These are phyloP conservation scores for Zymoseptoria tritici DNA, from an alignment of 2,329 filamentous ascomycete species.

Conservation along the genomic window DNA sequence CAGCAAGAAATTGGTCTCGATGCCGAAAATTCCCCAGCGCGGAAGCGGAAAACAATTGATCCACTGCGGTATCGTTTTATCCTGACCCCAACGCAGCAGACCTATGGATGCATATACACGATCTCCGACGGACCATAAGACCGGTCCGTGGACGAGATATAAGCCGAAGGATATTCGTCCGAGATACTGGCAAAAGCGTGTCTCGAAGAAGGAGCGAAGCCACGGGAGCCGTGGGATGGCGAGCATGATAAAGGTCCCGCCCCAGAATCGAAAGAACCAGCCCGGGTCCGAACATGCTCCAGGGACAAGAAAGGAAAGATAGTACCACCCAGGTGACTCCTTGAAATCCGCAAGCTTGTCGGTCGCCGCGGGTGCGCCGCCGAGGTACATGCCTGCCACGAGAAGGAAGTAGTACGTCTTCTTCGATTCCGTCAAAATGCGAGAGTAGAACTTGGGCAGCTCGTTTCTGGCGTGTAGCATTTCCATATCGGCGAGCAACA, in stretches of 20 bases:
- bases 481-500: slow-evolving; percentile 56
- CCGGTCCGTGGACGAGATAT: slow-evolving; percentile 57
- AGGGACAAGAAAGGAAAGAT: slow-evolving; percentile 39
- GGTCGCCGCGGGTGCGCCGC: slow-evolving; percentile 47
- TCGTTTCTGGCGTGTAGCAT: slow-evolving; percentile 31
- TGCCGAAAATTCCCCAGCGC: neutral
- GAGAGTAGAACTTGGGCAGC: neutral
- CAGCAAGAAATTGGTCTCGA: slow-evolving; percentile 3
- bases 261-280: slow-evolving; percentile 30
- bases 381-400: slow-evolving; percentile 47
- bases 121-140: slow-evolving; percentile 54
- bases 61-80: neutral
- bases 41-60: slow-evolving; percentile 4
- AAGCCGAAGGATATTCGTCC: slow-evolving; percentile 55
- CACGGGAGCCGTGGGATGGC: slow-evolving; percentile 49
- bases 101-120: slow-evolving; percentile 50
- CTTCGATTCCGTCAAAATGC: neutral
- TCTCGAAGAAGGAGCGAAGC: slow-evolving; percentile 53
- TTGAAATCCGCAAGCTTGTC: neutral
- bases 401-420: slow-evolving; percentile 49
- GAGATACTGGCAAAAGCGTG: slow-evolving; percentile 52
- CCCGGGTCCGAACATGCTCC: slow-evolving; percentile 21
- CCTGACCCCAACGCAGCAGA: slow-evolving; percentile 35
- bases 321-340: slow-evolving; percentile 25
- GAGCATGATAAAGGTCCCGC: slow-evolving; percentile 49